phyloP scores from a whole-genome alignment of 768 basidiomycete species.

The Termitomyces sp. region DNA sequence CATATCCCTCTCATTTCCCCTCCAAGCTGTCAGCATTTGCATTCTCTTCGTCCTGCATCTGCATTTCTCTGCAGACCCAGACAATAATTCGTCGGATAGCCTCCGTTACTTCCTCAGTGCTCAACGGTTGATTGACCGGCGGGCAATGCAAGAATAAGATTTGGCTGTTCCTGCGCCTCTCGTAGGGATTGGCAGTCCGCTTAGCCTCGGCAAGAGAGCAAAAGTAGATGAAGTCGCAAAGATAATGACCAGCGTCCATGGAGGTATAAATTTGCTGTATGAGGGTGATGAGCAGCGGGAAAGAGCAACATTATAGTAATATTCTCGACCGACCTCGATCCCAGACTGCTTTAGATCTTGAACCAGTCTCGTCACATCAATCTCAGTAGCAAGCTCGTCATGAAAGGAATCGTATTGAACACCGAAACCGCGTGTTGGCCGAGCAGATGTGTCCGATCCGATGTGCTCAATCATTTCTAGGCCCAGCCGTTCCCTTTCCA shows the following conservation, averaged over 20 bases:
- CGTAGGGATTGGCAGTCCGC: conserved; percentile 39
- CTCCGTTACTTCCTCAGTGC: conserved; percentile 62
- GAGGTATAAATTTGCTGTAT: conserved; percentile 63
- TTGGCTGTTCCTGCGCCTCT: conserved; percentile 36
- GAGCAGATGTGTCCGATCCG: conserved; percentile 26
- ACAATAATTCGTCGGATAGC: conserved; percentile 56
- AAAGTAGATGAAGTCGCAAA: conserved; percentile 76
- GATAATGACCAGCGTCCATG: conserved; percentile 71
- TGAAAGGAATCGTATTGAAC: conserved; percentile 47
- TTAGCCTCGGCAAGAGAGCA: conserved; percentile 68
- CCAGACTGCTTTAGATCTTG: conserved; percentile 47
- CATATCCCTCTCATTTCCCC: conserved; percentile 6
- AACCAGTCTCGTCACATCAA: conserved; percentile 56
- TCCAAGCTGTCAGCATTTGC: conserved; percentile 14
- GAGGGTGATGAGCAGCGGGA: conserved; percentile 2
- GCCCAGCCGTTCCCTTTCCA: conserved; percentile 31
- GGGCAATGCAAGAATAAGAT: conserved; percentile 73
- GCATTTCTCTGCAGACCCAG: conserved; percentile 48
- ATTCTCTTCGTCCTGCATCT: conserved; percentile 27
- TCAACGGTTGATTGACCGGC: conserved; percentile 58
- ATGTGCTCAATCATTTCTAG: conserved; percentile 31
- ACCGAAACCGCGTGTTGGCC: conserved; percentile 40
- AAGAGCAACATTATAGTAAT: not conserved
- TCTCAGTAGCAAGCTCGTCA: conserved; percentile 53
- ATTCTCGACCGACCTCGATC: conserved; percentile 33